Evolutionary conservation across 2,329 filamentous ascomycete genomes (phyloP), one percentile per base, ranked within the genome.

Genomic region (Kalmusia sp.): DNA sequence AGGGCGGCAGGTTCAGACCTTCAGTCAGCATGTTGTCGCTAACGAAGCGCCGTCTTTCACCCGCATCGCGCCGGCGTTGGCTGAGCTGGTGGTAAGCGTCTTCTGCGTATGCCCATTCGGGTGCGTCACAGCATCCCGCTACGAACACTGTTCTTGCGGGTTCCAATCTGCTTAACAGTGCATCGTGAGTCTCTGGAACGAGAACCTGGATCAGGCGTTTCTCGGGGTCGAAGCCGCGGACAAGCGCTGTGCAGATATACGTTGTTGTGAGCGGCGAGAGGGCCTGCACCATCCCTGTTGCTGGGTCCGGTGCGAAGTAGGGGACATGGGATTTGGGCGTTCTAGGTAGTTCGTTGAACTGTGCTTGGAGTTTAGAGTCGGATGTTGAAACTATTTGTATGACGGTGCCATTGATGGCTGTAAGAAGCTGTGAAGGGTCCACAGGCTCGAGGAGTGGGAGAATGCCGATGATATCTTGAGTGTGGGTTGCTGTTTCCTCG

Each of bases 361-460:
- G 50, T 2, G 55, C 24, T 11, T 60, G 59, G 17, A 63, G 48
- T 17, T 68, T 70, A 0, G 69, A 55, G 19, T 82, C 80, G 47
- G 89, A 84, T 6, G 90, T 76, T 25, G 82, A 80, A 0, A 91
- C 84, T 6, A 90, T 76, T 0, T 89, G 87, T 0, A 93, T 74
- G 0, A 92, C 69, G n/a, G 84, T 83, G 14, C 90, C 90, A 59
- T 90, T 87, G 37, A 93, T 83, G 0, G 87, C 80, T 34, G 89
- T 86, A 0, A 80, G 77, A 1, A 93, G 71, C 6, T 89, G 76
- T 4, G 82, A 79, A 0, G 83, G 74, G 0, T 84, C 77, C 4
- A 85, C 80, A 54, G 87, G 84, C 61, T 87, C 86, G 53, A 87
- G 85, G 62, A 92, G 89, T 30, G 84, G 86, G 24, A 90, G 69